Conservation (phyloP, 2,329 filamentous ascomycete genomes). For the Xylariaceae sp. region DNA sequence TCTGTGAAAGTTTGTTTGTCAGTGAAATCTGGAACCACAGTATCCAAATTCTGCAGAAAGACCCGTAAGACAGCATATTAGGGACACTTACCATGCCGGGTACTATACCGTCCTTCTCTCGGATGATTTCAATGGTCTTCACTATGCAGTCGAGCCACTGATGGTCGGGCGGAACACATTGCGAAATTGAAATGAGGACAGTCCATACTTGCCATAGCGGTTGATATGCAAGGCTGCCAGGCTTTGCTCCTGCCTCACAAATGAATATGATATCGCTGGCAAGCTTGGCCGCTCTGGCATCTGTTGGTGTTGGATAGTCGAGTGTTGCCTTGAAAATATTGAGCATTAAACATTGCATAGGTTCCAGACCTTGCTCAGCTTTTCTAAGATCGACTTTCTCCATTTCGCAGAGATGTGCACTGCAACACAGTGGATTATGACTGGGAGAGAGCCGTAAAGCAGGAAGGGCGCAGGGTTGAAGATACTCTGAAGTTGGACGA, state of each 20-base stretch:
- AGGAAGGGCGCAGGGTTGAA: no score
- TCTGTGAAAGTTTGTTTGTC: no score
- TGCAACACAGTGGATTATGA: neutral
- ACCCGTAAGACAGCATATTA: no score
- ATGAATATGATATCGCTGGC: constrained; percentile 2
- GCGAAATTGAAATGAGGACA: neutral
- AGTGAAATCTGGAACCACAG: no score
- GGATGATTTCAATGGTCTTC: neutral
- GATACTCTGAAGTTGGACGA: no score
- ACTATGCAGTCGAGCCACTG: neutral
- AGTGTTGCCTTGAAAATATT: constrained; percentile 1
- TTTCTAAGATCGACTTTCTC: neutral
- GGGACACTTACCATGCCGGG: neutral
- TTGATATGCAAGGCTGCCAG: no score
- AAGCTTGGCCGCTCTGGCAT: constrained; percentile 1
- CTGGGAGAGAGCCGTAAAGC: no score
- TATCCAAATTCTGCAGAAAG: no score
- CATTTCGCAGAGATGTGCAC: neutral
- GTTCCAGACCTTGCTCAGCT: neutral
- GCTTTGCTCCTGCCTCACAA: neutral
- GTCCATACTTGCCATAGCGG: neutral
- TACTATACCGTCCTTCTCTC: neutral
- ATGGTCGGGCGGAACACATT: constrained; percentile 1
- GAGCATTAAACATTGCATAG: no score
- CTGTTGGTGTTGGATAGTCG: neutral